phyloP scores from a whole-genome alignment of 257 asterid species.

The Ballota nigra region DNA sequence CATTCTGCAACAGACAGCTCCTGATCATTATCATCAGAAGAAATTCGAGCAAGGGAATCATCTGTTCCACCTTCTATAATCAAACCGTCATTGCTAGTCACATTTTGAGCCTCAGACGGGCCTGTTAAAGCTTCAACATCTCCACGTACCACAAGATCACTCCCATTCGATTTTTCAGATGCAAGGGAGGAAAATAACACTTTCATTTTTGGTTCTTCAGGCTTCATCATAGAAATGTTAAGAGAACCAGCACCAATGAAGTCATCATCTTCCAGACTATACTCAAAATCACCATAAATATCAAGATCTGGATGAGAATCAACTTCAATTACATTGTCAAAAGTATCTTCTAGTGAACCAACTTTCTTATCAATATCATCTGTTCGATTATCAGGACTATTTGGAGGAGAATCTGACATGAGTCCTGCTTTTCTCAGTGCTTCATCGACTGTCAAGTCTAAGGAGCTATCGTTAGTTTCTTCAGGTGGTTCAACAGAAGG shows the following conservation, averaged over 20 bases:
- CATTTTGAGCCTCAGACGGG: slow-evolving; percentile 30
- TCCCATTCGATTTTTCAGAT: slow-evolving; percentile 38
- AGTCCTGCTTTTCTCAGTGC: slow-evolving; percentile 88
- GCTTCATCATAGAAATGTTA: slow-evolving; percentile 42
- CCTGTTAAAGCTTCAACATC: slow-evolving; percentile 31
- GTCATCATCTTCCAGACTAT: slow-evolving; percentile 86
- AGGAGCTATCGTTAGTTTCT: slow-evolving; percentile 33
- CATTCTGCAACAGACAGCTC: slow-evolving; percentile 72
- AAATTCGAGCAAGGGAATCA: slow-evolving; percentile 28
- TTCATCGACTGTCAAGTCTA: slow-evolving; percentile 57
- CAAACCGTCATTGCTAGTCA: slow-evolving; percentile 29
- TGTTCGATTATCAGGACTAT: slow-evolving; percentile 53
- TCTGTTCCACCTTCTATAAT: slow-evolving; percentile 27
- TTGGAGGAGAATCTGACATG: slow-evolving; percentile 89
- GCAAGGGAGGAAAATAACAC: slow-evolving; percentile 64
- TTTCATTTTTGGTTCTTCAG: slow-evolving; percentile 63
- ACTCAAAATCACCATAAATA: slow-evolving; percentile 94
- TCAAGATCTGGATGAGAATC: slow-evolving; percentile 81
- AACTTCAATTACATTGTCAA: slow-evolving; percentile 60
- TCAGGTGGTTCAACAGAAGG: slow-evolving; percentile 34
- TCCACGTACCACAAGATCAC: slow-evolving; percentile 27
- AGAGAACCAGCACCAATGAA: slow-evolving; percentile 62
- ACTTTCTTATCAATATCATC: slow-evolving; percentile 36
- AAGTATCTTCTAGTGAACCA: slow-evolving; percentile 36
- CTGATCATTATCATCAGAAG: slow-evolving; percentile 40